Conservation (phyloP, 805 yeast genomes). For the Barnettozyma siamensis region DNA sequence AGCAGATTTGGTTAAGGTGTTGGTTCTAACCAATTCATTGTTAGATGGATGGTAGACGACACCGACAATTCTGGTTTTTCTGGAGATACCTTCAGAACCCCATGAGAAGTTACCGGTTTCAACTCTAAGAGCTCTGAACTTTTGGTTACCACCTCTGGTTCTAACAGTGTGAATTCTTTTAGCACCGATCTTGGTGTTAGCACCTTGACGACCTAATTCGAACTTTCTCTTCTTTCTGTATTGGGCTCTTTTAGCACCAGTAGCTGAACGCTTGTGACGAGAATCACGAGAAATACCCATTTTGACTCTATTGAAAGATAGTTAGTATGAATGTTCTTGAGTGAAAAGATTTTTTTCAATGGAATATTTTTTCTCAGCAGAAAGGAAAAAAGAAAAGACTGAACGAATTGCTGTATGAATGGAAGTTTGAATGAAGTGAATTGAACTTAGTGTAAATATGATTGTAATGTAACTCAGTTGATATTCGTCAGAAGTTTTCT, state of each 20-base stretch:
- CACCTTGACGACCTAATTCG: constrained; percentile 99
- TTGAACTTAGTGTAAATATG: too few relatives aligned
- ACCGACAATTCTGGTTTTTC: constrained; percentile 98
- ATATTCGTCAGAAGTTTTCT: too few relatives aligned
- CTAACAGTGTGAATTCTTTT: constrained; percentile 99
- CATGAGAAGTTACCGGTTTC: constrained; percentile 99
- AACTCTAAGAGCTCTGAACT: constrained; percentile 99
- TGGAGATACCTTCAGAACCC: constrained; percentile 98
- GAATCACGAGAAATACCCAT: constrained; percentile 99
- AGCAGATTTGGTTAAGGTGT: constrained; percentile 98
- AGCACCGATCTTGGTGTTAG: constrained; percentile 98
- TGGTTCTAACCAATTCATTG: constrained; percentile 99
- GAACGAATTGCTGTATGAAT: too few relatives aligned
- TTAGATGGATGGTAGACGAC: constrained; percentile 99
- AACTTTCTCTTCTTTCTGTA: constrained; percentile 99
- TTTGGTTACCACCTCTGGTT: constrained; percentile 99
- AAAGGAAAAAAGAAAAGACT: too few relatives aligned
- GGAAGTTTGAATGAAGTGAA: too few relatives aligned
- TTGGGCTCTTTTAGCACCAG: constrained; percentile 99
- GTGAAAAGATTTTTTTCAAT: background rate
- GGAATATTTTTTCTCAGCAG: too few relatives aligned
- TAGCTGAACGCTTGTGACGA: constrained; percentile 99
- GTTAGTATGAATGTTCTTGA: constrained; percentile 1
- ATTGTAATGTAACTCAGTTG: too few relatives aligned
- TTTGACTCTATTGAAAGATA: constrained; percentile 30